A percentile compares a stretch with the other conserved stretches of the same genome.
phyloP scores from a whole-genome alignment of 176 grass and related monocot species.

The Leersia perrieri region DNA sequence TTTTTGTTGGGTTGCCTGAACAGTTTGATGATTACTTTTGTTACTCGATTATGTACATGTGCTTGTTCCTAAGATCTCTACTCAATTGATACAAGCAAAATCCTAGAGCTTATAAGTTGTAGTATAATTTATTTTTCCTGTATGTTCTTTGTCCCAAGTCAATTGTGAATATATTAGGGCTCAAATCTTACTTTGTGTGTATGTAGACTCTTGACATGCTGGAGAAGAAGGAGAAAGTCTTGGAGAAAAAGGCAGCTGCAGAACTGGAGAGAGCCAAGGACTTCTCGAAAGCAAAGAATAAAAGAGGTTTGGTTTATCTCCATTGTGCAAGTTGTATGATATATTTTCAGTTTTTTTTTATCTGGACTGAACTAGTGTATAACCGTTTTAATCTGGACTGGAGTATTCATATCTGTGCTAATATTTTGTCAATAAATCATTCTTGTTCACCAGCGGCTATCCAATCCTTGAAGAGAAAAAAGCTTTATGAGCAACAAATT shows the following conservation, averaged over 20 bases:
- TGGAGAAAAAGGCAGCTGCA: slow-evolving; percentile 60
- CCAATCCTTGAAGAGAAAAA: slow-evolving; percentile 77
- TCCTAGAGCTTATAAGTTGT: too few species aligned
- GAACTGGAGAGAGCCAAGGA: slow-evolving; percentile 79
- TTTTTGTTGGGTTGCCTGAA: background rate
- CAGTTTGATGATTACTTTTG: background rate
- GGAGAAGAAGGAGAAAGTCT: slow-evolving; percentile 77
- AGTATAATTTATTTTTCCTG: too few species aligned
- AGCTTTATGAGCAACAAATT: slow-evolving; percentile 77
- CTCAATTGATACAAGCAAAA: too few species aligned
- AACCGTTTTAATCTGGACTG: background rate
- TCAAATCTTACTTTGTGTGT: background rate
- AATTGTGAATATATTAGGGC: background rate
- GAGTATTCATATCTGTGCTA: background rate
- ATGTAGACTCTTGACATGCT: slow-evolving; percentile 70
- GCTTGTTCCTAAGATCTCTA: too few species aligned
- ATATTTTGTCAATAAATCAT: background rate
- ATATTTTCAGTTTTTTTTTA: background rate
- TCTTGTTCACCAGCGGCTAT: slow-evolving; percentile 54
- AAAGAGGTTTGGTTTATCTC: slow-evolving; percentile 45
- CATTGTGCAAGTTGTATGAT: background rate
- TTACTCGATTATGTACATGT: background rate
- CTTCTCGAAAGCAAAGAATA: slow-evolving; percentile 74
- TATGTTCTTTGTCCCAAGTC: too few species aligned
- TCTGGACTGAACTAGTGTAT: background rate